Conservation (phyloP, 495 filamentous ascomycete genomes). For the Aspergillus steynii region DNA sequence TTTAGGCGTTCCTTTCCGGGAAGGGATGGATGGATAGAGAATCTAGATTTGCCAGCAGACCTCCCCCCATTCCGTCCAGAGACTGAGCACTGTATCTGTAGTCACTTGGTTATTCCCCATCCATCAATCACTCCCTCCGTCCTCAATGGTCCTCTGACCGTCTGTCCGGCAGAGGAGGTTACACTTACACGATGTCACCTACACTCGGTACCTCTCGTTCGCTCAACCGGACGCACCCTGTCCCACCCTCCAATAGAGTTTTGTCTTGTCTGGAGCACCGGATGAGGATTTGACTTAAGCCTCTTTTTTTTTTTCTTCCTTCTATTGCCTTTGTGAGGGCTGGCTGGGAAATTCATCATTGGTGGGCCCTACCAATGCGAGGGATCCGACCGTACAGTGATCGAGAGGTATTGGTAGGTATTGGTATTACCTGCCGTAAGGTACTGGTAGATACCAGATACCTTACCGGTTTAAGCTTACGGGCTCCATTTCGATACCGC, state of each 20-base stretch:
- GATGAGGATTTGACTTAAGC: not conserved
- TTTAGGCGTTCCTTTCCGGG: not conserved
- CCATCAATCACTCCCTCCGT: no score
- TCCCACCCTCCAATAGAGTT: not conserved
- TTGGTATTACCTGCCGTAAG: not conserved
- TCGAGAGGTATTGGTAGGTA: not conserved
- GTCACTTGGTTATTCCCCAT: no score
- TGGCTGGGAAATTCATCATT: conserved; percentile 8
- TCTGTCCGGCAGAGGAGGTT: not conserved
- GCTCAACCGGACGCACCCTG: not conserved
- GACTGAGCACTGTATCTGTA: no score
- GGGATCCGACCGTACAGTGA: conserved; percentile 7
- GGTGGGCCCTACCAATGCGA: conserved; percentile 13
- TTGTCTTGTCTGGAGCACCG: not conserved
- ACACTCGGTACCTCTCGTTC: no score
- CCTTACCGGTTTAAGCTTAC: no score
- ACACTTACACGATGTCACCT: not conserved
- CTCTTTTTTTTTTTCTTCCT: not conserved
- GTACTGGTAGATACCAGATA: not conserved
- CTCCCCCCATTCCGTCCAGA: not conserved
- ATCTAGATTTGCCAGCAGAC: not conserved
- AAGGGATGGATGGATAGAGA: not conserved
- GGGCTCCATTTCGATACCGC: no score
- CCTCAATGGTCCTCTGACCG: not conserved
- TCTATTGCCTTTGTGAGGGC: not conserved